Percentiles rank a stretch among this genome's conserved stretches.
Evolutionary conservation across 2,329 filamentous ascomycete species (phyloP).

Genomic region (Pseudogymnoascus sp.): DNA sequence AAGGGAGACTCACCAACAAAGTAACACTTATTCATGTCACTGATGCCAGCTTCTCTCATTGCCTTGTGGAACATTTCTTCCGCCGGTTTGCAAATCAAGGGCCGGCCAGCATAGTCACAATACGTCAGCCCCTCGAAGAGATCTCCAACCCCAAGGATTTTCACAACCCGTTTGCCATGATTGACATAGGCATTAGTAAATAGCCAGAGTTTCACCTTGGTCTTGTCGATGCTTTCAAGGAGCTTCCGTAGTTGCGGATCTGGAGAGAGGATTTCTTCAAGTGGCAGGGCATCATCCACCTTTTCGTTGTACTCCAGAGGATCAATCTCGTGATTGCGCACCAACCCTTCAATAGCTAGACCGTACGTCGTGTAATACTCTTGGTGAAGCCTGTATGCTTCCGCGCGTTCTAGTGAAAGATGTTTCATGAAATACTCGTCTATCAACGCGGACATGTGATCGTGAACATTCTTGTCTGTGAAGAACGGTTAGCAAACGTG

Average conservation of each 20-base stretch:
- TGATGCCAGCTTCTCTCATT: conserved; percentile 72
- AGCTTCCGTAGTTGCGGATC: conserved; percentile 65
- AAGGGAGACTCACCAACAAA: conserved; percentile 74
- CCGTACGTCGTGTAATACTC: conserved; percentile 96
- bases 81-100: conserved; percentile 80
- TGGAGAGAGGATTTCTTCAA: conserved; percentile 76
- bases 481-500: neutral
- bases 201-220: conserved; percentile 83
- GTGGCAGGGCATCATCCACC: conserved; percentile 87
- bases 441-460: conserved; percentile 82
- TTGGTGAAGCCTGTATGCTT: conserved; percentile 77
- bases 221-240: conserved; percentile 72
- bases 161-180: conserved; percentile 75
- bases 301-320: conserved; percentile 88
- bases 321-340: conserved; percentile 90
- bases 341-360: conserved; percentile 90
- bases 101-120: conserved; percentile 72
- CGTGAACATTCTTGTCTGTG: conserved; percentile 70
- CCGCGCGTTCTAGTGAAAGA: conserved; percentile 62
- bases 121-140: conserved; percentile 92
- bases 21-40: conserved; percentile 64
- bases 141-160: conserved; percentile 72
- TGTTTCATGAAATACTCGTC: conserved; percentile 48
- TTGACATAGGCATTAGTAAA: conserved; percentile 94
- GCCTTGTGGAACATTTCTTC: conserved; percentile 78